Evolutionary conservation across 2,329 filamentous ascomycete species (phyloP).

Genomic region (Fusarium algeriense): DNA sequence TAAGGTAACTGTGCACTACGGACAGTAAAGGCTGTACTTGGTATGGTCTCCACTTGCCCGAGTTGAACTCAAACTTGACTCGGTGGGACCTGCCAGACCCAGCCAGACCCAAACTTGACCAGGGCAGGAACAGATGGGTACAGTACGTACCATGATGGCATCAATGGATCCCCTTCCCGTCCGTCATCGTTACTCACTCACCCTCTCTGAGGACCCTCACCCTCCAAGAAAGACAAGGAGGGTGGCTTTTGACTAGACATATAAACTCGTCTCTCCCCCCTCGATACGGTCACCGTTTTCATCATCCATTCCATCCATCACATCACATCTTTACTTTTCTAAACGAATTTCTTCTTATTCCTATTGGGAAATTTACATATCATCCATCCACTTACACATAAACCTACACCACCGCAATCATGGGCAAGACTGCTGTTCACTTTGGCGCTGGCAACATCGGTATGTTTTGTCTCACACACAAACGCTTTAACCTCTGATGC

Average conservation of each 20-base stretch:
- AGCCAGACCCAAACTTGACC: background rate
- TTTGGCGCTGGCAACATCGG: conserved; percentile 90
- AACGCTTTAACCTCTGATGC: background rate
- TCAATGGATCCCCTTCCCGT: conserved; percentile 26
- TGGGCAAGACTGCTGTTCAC: conserved; percentile 78
- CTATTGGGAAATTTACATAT: conserved; percentile 1
- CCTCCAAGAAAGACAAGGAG: conserved; percentile 14
- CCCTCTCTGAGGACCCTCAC: conserved; percentile 7
- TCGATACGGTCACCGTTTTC: conserved; percentile 37
- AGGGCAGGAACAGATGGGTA: background rate
- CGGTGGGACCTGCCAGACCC: conserved; percentile 2
- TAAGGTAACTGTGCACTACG: background rate
- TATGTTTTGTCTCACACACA: conserved; percentile 49
- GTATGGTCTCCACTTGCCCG: conserved; percentile 22
- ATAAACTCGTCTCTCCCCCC: conserved; percentile 41
- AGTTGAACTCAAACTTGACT: conserved; percentile 16
- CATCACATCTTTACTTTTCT: background rate
- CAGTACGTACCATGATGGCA: conserved; percentile 33
- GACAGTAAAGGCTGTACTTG: background rate
- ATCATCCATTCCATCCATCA: conserved; percentile 22
- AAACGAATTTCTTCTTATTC: background rate
- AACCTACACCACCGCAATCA: conserved; percentile 47
- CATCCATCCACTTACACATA: conserved; percentile 19
- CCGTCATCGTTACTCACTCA: conserved; percentile 22
- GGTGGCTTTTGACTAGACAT: conserved; percentile 32